Percentiles rank a stretch among this genome's conserved stretches.
phyloP scores from a whole-genome alignment of 352 stramenopile species.

The Phytophthora podocarpi region DNA sequence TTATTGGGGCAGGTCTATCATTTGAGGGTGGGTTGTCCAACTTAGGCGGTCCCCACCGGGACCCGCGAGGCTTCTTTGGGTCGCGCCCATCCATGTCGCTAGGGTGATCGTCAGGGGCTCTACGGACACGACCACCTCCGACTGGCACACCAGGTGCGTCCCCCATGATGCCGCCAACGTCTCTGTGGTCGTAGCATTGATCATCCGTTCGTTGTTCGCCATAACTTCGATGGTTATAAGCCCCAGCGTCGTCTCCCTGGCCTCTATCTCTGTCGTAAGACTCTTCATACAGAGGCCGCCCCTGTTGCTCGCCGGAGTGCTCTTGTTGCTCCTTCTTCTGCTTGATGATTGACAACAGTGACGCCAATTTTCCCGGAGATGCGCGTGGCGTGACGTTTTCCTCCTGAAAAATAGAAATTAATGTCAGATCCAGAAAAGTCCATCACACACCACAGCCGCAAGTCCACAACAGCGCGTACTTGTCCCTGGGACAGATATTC shows the following conservation, averaged over 20 bases:
- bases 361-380: slow-evolving; percentile 67
- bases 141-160: slow-evolving; percentile 28
- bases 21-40: slow-evolving; percentile 27
- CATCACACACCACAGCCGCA: not conserved
- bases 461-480: slow-evolving; percentile 9
- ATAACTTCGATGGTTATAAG: slow-evolving; percentile 24
- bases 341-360: slow-evolving; percentile 84
- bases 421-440: slow-evolving; percentile 12
- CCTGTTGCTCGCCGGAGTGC: slow-evolving; percentile 19
- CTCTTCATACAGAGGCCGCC: slow-evolving; percentile 6
- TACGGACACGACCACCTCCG: slow-evolving; percentile 26
- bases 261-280: slow-evolving; percentile 18
- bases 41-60: slow-evolving; percentile 72
- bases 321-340: slow-evolving; percentile 71
- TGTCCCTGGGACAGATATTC: slow-evolving; percentile 33
- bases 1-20: slow-evolving; percentile 56
- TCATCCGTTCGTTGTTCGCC: slow-evolving; percentile 26
- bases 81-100: slow-evolving; percentile 50
- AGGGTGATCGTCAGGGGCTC: slow-evolving; percentile 31
- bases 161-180: slow-evolving; percentile 34
- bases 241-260: slow-evolving; percentile 17
- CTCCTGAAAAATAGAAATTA: slow-evolving; percentile 15
- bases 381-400: slow-evolving; percentile 45
- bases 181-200: slow-evolving; percentile 20
- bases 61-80: slow-evolving; percentile 67